Evolutionary conservation across 2,329 filamentous ascomycete genomes (phyloP).

Genomic region (Zymoseptoria pseudotritici): DNA sequence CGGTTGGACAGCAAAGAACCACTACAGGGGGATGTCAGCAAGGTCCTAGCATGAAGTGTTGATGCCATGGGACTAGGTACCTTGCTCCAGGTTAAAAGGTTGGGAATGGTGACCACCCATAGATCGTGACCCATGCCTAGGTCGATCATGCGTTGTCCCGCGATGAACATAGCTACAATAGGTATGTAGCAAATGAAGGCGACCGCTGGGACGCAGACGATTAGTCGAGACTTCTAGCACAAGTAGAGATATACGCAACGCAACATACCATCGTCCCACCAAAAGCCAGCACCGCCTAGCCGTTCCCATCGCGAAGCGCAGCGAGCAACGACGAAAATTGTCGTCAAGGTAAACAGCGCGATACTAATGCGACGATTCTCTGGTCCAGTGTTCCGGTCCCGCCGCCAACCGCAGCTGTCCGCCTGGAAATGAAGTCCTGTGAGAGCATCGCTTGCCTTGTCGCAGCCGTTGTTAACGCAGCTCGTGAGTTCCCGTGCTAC

Average conservation of each 20-base stretch:
- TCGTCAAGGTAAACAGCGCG: background rate
- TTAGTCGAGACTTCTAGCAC: background rate
- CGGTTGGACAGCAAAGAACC: conserved; percentile 11
- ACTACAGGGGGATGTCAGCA: conserved; percentile 1
- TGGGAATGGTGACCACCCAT: conserved; percentile 1
- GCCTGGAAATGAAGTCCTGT: background rate
- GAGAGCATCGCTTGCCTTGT: background rate
- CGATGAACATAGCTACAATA: background rate
- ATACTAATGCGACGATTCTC: too few relatives aligned
- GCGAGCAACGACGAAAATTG: background rate
- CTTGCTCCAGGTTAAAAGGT: background rate
- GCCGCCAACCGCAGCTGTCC: background rate
- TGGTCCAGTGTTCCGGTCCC: background rate
- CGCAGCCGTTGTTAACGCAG: background rate
- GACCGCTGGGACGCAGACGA: background rate
- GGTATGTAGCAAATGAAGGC: background rate
- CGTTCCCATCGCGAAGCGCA: background rate
- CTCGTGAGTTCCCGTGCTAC: background rate
- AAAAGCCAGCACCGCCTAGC: background rate
- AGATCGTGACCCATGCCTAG: conserved; percentile 2
- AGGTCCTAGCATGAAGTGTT: background rate
- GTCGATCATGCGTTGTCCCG: background rate
- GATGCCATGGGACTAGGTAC: background rate
- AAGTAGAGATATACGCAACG: background rate
- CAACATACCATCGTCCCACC: background rate